Evolutionary conservation across 371 early-diverging fungal genomes (phyloP), one percentile per base, ranked within the genome.

Genomic region (Blastocladiella emersonii): DNA sequence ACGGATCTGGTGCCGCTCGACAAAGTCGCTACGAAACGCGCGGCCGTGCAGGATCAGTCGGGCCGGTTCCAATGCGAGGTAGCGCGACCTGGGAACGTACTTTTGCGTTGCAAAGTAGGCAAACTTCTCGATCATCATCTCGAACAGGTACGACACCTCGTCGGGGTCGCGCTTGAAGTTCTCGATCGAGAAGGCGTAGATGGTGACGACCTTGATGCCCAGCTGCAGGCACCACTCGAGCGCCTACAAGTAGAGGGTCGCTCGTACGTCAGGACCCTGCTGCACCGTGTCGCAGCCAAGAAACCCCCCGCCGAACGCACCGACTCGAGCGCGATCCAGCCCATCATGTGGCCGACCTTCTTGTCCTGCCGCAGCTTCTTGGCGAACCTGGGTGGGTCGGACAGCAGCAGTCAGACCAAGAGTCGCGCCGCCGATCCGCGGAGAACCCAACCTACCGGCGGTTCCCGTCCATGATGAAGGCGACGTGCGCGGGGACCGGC

Each of bases 381-480:
- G 10, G 57, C 57, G 27, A 57, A 57, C 30, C 57, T 57, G 37
- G n/a, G 6, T 12, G n/a, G n/a, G n/a, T n/a, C n/a, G n/a, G n/a
- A n/a, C n/a, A n/a, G n/a, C n/a, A n/a, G n/a, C n/a, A n/a, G n/a
- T n/a, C n/a, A n/a, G n/a, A n/a, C n/a, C n/a, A n/a, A n/a, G n/a
- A n/a, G n/a, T n/a, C n/a, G n/a, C n/a, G n/a, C n/a, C n/a, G n/a
- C n/a, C n/a, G n/a, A n/a, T n/a, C n/a, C n/a, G n/a, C n/a, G n/a
- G n/a, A n/a, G n/a, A n/a, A n/a, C n/a, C 12, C 15, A 8, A 77
- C 95, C 72, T 80, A 99, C 43, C 99, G 84, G 64, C 99, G 78
- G 78, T 99, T 99, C 13, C 99, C 99, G 72, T 99, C 99, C 84
- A 98, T 89, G 61, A 99, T 92, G 71, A 99, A 94, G 1, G 89